Evolutionary conservation across 768 basidiomycete genomes (phyloP), one percentile per base, ranked within the genome.

Genomic region (Candolleomyces eurysporus): DNA sequence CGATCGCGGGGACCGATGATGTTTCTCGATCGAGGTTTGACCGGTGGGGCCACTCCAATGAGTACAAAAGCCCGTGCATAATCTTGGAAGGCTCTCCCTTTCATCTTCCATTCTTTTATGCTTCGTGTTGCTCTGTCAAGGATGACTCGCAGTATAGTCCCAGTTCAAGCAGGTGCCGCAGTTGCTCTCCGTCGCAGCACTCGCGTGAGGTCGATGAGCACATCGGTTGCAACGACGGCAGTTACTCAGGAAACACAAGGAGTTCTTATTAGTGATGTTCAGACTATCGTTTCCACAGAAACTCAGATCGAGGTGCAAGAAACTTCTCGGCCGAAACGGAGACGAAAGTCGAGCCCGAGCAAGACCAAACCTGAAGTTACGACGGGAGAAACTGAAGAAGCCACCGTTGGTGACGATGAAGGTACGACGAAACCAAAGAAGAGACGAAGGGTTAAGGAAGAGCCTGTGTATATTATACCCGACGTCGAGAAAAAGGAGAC

Each of bases 401-500:
- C 11, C n/a, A 5, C 5, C 5, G 42, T 13, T 11, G 42, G 42
- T 13, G 42, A 43, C n/a, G 42, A 13, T n/a, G 42, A 43, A n/a
- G 13, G 13, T n/a, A n/a, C 11, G n/a, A 43, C 11, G 22, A 55
- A 36, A 36, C n/a, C 32, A 6, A 73, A 64, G 54, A 49, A 60
- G 4, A 69, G 65, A 30, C 61, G 65, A 36, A 73, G 67, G 64
- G 64, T 68, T 59, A 79, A 75, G 62, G 68, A 70, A n/a, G 82
- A 84, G 50, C 83, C 83, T 1, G 75, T 83, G 13, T 91, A 89
- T 66, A 72, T 84, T 54, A 93, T 94, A 57, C 87, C 89, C 1
- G 85, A 88, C 56, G 89, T 93, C 0, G 82, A 86, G 70, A 77
- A 71, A 65, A 89, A 85, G 71, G 72, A 75, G 39, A 90, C 90